A percentile compares a stretch with the other conserved stretches of the same genome.
These are phyloP conservation scores for Saccharomycopsis sp. DNA, from an alignment of 805 yeast genomes.

Conservation along the genomic window DNA sequence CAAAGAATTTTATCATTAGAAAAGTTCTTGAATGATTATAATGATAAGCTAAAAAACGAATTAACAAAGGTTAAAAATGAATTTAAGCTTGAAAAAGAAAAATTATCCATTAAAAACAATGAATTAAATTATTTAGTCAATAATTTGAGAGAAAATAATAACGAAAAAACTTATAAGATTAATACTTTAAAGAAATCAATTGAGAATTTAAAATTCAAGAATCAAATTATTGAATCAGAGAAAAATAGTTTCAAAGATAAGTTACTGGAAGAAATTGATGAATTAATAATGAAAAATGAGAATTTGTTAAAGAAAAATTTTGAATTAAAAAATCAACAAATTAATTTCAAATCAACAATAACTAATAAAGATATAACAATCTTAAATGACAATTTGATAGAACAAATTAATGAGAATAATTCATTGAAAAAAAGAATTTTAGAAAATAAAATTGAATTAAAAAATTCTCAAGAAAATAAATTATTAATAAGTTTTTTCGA, in stretches of 20 bases:
- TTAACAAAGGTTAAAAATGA: background rate
- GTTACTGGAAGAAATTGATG: background rate
- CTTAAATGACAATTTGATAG: background rate
- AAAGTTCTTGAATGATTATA: constrained; percentile 2
- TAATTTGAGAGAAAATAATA: constrained; percentile 1
- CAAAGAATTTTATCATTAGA: constrained; percentile 5
- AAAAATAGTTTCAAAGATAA: background rate
- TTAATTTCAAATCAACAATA: background rate
- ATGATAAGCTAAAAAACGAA: background rate
- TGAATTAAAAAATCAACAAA: background rate
- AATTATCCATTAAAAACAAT: background rate
- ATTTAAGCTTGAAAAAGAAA: background rate
- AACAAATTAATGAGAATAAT: background rate
- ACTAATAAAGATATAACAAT: background rate
- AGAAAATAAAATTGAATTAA: constrained; percentile 23
- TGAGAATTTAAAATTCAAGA: no score
- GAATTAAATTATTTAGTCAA: constrained; percentile 3
- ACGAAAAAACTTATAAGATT: constrained; percentile 1
- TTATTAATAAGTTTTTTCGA: constrained; percentile 39
- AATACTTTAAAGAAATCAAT: constrained; percentile 1
- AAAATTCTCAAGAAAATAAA: constrained; percentile 24
- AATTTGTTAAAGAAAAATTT: background rate
- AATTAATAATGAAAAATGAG: background rate
- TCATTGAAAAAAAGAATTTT: constrained; percentile 19
- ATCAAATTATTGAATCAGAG: no score